Conservation (phyloP, 1,139 yeast genomes). For the Meyerozyma elateridarum region DNA sequence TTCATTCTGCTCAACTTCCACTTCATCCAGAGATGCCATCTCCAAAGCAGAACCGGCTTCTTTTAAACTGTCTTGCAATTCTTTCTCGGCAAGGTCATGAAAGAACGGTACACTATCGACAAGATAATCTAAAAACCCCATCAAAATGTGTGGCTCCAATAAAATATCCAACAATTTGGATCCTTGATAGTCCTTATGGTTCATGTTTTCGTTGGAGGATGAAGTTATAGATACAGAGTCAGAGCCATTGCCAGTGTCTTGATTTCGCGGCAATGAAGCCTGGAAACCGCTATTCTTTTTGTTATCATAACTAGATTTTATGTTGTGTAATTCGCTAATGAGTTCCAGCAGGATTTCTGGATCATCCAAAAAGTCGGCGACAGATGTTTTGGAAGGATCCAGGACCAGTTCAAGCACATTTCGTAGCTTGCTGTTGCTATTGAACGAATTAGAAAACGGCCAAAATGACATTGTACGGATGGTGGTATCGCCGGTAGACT, state of each 20-base stretch:
- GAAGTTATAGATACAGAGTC: slow-evolving; percentile 39
- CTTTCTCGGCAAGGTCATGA: slow-evolving; percentile 25
- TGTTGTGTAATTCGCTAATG: slow-evolving; percentile 35
- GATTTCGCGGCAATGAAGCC: slow-evolving; percentile 24
- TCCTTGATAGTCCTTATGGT: slow-evolving; percentile 34
- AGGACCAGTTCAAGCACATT: slow-evolving; percentile 37
- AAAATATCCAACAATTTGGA: slow-evolving; percentile 39
- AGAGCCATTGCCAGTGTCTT: slow-evolving; percentile 6
- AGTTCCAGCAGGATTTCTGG: slow-evolving; percentile 36
- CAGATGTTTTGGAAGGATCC: slow-evolving; percentile 31
- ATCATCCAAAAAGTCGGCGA: slow-evolving; percentile 33
- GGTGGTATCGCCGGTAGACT: too few species aligned
- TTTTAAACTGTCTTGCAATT: slow-evolving; percentile 21
- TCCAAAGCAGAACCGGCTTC: too few species aligned
- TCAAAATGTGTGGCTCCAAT: slow-evolving; percentile 42
- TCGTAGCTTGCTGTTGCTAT: slow-evolving; percentile 38
- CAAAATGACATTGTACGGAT: slow-evolving; percentile 48
- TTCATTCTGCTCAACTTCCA: slow-evolving; percentile 3
- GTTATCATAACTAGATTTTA: slow-evolving; percentile 32
- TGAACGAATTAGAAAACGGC: slow-evolving; percentile 43
- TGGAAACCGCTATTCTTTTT: slow-evolving; percentile 25
- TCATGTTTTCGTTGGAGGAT: slow-evolving; percentile 27
- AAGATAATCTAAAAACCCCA: slow-evolving; percentile 35
- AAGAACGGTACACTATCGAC: slow-evolving; percentile 37
- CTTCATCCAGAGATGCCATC: too few species aligned